A percentile compares a stretch with the other conserved stretches of the same genome.
These are phyloP conservation scores for Solanum verrucosum DNA, from an alignment of 257 asterid genomes.

Conservation along the genomic window DNA sequence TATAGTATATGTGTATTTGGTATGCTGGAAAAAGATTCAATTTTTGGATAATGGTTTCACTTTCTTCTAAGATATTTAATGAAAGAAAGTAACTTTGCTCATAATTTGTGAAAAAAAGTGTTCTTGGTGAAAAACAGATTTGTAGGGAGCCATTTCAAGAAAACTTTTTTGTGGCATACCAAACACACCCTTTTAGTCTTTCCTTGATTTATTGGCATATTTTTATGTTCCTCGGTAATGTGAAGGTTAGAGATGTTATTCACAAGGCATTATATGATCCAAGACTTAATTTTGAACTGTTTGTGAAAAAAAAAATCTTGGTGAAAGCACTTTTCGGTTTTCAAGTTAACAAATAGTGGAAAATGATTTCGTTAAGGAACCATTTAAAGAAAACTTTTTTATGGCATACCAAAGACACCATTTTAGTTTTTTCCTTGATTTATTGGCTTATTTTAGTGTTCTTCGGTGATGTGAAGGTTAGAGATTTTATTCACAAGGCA, in stretches of 20 bases:
- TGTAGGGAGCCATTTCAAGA: not conserved
- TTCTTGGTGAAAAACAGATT: not conserved
- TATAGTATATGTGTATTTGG: not conserved
- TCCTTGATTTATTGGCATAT: not conserved
- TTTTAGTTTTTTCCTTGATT: not conserved
- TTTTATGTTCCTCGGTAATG: not conserved
- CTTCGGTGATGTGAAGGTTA: slow-evolving; percentile 38
- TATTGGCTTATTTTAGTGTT: not conserved
- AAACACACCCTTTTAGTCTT: not conserved
- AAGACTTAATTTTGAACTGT: not conserved
- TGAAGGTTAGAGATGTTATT: slow-evolving; percentile 80
- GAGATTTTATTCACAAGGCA: slow-evolving; percentile 80
- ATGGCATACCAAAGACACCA: not conserved
- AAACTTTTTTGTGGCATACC: not conserved
- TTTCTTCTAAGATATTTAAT: not conserved
- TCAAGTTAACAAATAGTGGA: not conserved
- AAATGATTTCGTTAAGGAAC: not conserved
- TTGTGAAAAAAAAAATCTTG: not conserved
- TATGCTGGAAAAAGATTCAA: not conserved
- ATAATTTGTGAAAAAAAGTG: not conserved
- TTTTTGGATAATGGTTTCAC: not conserved
- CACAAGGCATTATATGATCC: slow-evolving; percentile 76
- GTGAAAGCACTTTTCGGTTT: not conserved
- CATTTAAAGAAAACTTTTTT: not conserved
- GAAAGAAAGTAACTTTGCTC: not conserved